Evolutionary conservation across 257 asterid species (phyloP), one percentile per base, ranked within the genome.

Genomic region (Coffea eugenioides): DNA sequence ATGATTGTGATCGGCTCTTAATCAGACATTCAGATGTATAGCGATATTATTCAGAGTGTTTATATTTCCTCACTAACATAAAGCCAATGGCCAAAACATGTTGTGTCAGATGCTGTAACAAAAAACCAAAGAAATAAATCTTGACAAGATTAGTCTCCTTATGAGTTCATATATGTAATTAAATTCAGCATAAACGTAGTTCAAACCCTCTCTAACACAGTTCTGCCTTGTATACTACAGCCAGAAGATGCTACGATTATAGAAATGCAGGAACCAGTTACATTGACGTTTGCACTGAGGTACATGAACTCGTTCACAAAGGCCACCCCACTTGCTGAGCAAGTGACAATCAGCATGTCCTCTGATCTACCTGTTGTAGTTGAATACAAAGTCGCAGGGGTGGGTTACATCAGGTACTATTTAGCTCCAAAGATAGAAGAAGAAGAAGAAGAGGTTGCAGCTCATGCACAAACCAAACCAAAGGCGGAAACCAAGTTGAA

Each of bases 391-490:
- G 88, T 92, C 82, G 98, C 97, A 5, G 97, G 92, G 81, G 91
- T 91, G 97, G 98, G 97, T n/a, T 84, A 94, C 79, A 77, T 94
- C 39, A 88, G 97, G 77, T 94, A 87, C 83, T 92, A 91, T 78
- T 69, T 94, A 83, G 97, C 97, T 34, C 97, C 98, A 62, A 92
- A 92, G 92, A 92, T 94, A 0, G 98, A 94, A 82, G 97, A 94
- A 73, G 97, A 94, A 0, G 97, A 87, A 8, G 97, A 89, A 64
- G 91, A 90, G 15, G 77, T 85, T 48, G 74, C 82, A 41, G 59
- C 71, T 75, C 71, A 52, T 23, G 79, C n/a, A 52, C 79, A 75
- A 41, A 41, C 36, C 43, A 65, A 11, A 64, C 39, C 78, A 5
- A 75, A 59, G 25, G 67, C 34, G 11, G 76, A 72, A 71, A 45